A percentile compares a stretch with the other conserved stretches of the same genome.
Evolutionary conservation across 805 yeast genomes (phyloP).

Genomic region (Candida maesae): DNA sequence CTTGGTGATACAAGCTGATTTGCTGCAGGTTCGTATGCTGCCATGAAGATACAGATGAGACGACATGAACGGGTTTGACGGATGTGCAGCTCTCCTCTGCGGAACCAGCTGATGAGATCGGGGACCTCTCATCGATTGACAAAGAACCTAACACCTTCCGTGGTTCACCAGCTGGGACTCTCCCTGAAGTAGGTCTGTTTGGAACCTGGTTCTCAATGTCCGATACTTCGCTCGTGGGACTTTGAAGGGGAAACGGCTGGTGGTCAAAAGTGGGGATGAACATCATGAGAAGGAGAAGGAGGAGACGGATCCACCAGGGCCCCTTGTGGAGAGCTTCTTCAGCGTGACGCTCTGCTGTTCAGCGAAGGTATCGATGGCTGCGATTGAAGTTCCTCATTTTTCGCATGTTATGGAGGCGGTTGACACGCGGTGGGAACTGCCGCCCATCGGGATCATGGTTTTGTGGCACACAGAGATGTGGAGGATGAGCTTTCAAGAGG

Average conservation of each 20-base stretch:
- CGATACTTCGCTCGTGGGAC: background rate
- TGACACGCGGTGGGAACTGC: too few relatives aligned
- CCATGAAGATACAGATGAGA: background rate
- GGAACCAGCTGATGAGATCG: constrained; percentile 1
- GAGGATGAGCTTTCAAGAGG: too few relatives aligned
- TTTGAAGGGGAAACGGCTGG: background rate
- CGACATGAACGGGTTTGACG: background rate
- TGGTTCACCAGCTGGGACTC: background rate
- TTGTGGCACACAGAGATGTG: too few relatives aligned
- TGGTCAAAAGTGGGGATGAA: background rate
- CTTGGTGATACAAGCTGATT: constrained; percentile 1
- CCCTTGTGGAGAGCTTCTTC: too few relatives aligned
- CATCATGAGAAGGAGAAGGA: too few relatives aligned
- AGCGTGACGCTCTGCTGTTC: too few relatives aligned
- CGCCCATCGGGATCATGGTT: too few relatives aligned
- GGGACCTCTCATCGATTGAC: constrained; percentile 1
- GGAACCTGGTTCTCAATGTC: constrained; percentile 2
- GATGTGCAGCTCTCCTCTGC: constrained; percentile 2
- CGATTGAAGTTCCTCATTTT: too few relatives aligned
- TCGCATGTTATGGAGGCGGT: too few relatives aligned
- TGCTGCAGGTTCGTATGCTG: background rate
- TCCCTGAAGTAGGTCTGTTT: background rate
- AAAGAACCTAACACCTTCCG: constrained; percentile 3
- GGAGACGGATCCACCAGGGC: too few relatives aligned
- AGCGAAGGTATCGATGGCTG: too few relatives aligned